Evolutionary conservation across 2,329 filamentous ascomycete species (phyloP), one percentile per base, ranked within the genome.

Genomic region (Pyrenophora tritici-repentis): DNA sequence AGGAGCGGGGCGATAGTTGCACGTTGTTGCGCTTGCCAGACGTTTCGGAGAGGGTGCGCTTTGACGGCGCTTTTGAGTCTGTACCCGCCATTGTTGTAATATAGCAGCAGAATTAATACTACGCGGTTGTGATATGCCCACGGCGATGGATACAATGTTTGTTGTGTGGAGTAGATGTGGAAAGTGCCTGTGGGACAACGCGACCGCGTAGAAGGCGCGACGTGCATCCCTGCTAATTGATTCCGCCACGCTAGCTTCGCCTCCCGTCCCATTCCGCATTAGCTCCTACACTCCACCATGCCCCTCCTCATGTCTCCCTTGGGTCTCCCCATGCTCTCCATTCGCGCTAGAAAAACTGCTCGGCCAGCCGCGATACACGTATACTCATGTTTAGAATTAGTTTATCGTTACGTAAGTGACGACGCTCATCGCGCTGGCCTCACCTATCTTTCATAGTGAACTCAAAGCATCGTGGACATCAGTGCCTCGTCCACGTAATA

Each of bases 41-140:
- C 17, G 73, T 73, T 56, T 81, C 79, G 53, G 75, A 69, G 58
- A 81, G 73, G 34, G 75, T 73, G 38, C 78, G 73, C 69, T 81
- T 81, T 43, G 62, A 69, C 18, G 78, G 75, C 37, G 75, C 67
- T 51, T 56, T 66, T 20, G 64, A 54, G 24, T 70, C 64, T 22
- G 68, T 61, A 40, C 63, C 63, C n/a, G 68, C 60, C 72, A 75
- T 75, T 2, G 32, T 67, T 57, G 12, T 31, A 7, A 22, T 16
- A 36, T 33, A 24, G 6, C 13, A 29, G 4, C 26, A 9, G 26
- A 31, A 17, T 6, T 18, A 32, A 50, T 18, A 24, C 26, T 33
- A 32, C 39, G 34, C 42, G 13, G 35, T 42, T 22, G 34, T 49
- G 36, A 35, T 24, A 32, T 37, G 10, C 7, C 7, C 9, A 37